Evolutionary conservation across 1,139 yeast genomes (phyloP), one percentile per base, ranked within the genome.

Genomic region (Blastobotrys ciferrii): DNA sequence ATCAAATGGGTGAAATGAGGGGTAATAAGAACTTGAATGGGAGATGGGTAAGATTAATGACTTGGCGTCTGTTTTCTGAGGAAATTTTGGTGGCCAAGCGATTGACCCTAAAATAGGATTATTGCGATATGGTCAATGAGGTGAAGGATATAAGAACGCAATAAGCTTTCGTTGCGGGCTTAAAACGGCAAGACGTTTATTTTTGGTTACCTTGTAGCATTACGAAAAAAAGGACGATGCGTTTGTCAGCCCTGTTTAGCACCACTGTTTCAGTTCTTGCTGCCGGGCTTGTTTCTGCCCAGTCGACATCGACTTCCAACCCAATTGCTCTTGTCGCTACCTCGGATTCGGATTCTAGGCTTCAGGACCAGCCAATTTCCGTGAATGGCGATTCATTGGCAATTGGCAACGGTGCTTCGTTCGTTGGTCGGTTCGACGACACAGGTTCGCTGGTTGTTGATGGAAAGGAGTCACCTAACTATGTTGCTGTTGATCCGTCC

Each of bases 321-420:
- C 28, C 28, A 23, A 23, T 23, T 23, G 28, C 28, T 6, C 9
- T 23, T 6, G 18, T 15, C 33, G 38, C 30, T 17, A 32, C 17
- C 43, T 43, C 15, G 50, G 49, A 3, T 36, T 49, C 41, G 4
- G 53, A 49, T 11, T 43, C 54, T 14, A 35, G 46, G 13, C 20
- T 53, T 15, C 51, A 53, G 38, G 42, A 50, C 17, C 18, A 41
- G 4, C 47, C 50, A n/a, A 13, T 49, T 14, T 28, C 25, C 13
- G 28, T 49, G 19, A 25, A 13, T n/a, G 32, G 32, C 30, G 36
- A 40, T 18, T 15, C 31, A 15, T 14, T 49, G 5, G 36, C 38
- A 14, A 39, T 43, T 31, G 50, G 52, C 11, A 5, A 31, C 13
- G 47, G 47, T n/a, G n/a, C 36, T n/a, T 31, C 39, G 11, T 25